These are phyloP conservation scores for Trichoderma sp. DNA, from an alignment of 2,329 filamentous ascomycete genomes.

Conservation along the genomic window DNA sequence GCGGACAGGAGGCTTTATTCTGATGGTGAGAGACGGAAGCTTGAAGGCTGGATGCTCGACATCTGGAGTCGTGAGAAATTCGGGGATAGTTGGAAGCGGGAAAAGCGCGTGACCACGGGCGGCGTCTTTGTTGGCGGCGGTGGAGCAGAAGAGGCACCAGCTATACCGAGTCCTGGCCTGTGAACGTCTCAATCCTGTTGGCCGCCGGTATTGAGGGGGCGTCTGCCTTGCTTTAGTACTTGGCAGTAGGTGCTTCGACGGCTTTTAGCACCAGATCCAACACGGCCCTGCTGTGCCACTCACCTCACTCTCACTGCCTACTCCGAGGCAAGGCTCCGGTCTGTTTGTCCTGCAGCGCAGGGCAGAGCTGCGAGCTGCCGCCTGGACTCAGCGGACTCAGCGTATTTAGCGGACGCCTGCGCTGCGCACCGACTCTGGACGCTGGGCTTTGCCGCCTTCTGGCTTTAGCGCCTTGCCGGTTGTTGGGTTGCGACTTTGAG, in stretches of 20 bases:
- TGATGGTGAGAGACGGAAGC: slow-evolving; percentile 20
- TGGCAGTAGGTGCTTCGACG: neutral
- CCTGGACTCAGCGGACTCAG: neutral
- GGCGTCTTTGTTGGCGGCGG: slow-evolving; percentile 23
- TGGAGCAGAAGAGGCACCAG: slow-evolving; percentile 3
- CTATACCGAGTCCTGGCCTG: neutral
- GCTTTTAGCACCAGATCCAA: neutral
- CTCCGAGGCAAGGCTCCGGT: too few relatives aligned
- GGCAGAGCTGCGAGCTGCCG: too few relatives aligned
- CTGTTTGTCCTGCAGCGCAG: too few relatives aligned
- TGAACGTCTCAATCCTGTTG: too few relatives aligned
- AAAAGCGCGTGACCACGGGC: slow-evolving; percentile 39
- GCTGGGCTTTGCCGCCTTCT: neutral
- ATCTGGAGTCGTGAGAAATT: slow-evolving; percentile 30
- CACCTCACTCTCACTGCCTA: too few relatives aligned
- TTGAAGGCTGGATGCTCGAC: slow-evolving; percentile 21
- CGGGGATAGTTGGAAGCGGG: slow-evolving; percentile 32
- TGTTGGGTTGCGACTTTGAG: neutral
- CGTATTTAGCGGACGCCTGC: neutral
- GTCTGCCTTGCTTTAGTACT: too few relatives aligned
- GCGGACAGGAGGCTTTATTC: neutral
- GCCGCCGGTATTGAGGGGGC: neutral
- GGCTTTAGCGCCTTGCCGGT: slow-evolving; percentile 4
- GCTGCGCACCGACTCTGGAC: neutral
- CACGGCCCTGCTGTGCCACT: slow-evolving; percentile 7